phyloP scores from a whole-genome alignment of 176 grass and related monocot genomes.

The Olyra latifolia region DNA sequence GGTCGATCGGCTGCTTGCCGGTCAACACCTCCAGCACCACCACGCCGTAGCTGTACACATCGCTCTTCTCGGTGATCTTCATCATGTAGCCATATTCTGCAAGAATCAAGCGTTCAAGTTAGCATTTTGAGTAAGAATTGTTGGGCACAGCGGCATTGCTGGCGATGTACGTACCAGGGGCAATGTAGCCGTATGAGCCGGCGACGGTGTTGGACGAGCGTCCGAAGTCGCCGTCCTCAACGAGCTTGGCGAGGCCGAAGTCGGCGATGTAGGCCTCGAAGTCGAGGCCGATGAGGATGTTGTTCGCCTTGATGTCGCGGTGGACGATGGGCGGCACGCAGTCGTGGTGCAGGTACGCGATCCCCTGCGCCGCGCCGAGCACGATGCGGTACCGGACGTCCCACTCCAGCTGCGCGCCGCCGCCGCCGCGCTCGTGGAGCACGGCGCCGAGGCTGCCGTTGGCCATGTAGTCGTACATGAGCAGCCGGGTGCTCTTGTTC shows the following conservation, averaged over 20 bases:
- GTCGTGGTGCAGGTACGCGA: constrained; percentile 93
- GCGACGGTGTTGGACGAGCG: constrained; percentile 87
- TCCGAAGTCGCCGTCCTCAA: constrained; percentile 79
- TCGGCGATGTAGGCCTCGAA: constrained; percentile 97
- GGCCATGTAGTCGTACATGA: constrained; percentile 99
- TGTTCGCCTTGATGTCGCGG: constrained; percentile 97
- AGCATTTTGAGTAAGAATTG: too few species aligned
- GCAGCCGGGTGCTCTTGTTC: constrained; percentile 79
- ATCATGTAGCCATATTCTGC: constrained; percentile 98
- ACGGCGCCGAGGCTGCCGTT: constrained; percentile 91
- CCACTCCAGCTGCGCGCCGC: constrained; percentile 81
- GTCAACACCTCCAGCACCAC: constrained; percentile 96
- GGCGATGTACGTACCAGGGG: constrained; percentile 50
- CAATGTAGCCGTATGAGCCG: constrained; percentile 96
- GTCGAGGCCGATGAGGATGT: constrained; percentile 90
- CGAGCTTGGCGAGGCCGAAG: constrained; percentile 94
- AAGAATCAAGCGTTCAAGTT: not conserved
- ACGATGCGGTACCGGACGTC: constrained; percentile 82
- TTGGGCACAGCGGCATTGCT: not conserved
- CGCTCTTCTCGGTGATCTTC: constrained; percentile 96
- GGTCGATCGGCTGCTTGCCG: constrained; percentile 89
- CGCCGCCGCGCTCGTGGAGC: constrained; percentile 74
- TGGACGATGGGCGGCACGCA: constrained; percentile 90
- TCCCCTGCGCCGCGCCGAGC: constrained; percentile 81
- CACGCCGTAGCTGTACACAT: constrained; percentile 97